Conservation (phyloP, 2,329 filamentous ascomycete species). For the Botrytis byssoidea region DNA sequence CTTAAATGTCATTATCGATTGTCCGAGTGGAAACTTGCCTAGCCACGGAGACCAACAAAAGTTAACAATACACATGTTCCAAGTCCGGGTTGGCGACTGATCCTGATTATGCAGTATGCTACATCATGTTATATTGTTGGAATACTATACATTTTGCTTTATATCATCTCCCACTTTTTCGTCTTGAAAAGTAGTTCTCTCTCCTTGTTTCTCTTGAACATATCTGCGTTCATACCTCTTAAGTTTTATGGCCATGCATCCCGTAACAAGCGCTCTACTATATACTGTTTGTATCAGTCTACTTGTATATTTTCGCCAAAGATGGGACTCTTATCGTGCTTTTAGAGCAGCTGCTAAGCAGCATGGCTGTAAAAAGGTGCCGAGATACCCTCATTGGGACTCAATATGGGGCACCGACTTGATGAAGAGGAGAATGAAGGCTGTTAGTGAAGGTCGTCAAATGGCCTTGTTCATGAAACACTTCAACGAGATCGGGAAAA, state of each 20-base stretch:
- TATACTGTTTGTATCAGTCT: neutral
- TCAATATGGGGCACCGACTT: conserved; percentile 5
- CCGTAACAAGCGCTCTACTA: neutral
- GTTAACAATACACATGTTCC: neutral
- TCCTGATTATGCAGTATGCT: neutral
- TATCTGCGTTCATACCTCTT: neutral
- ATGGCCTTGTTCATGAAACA: conserved; percentile 14
- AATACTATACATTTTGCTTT: neutral
- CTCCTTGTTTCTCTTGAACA: neutral
- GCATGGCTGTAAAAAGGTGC: neutral
- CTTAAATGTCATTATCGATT: neutral
- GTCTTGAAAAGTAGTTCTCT: neutral
- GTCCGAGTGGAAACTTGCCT: neutral
- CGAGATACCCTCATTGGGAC: neutral
- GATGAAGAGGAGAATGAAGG: neutral
- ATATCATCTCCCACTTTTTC: neutral
- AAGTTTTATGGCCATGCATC: neutral
- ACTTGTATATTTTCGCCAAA: neutral
- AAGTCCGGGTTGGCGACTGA: neutral
- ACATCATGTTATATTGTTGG: neutral
- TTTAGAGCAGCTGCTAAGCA: neutral
- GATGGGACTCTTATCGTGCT: neutral
- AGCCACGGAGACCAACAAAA: neutral
- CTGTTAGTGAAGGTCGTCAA: neutral
- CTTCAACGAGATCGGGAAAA: neutral